Evolutionary conservation across 2,329 filamentous ascomycete genomes (phyloP).

Genomic region (Nakataea oryzae): DNA sequence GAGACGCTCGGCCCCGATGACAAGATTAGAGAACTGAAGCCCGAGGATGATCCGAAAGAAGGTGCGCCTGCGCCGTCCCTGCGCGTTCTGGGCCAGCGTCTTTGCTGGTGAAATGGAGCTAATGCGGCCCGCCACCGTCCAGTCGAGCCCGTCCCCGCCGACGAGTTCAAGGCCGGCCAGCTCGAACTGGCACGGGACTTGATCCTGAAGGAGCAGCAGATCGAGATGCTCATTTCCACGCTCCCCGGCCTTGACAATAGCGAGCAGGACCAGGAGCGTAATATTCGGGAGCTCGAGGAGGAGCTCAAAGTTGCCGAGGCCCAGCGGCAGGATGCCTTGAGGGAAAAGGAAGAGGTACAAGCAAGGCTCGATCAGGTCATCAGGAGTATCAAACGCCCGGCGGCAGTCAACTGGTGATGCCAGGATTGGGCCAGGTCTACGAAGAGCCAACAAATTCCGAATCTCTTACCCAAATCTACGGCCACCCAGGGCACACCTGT

Average conservation of each 20-base stretch:
- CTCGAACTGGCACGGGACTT: conserved; percentile 67
- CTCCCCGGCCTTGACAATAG: conserved; percentile 71
- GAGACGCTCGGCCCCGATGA: conserved; percentile 47
- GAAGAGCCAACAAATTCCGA: neutral
- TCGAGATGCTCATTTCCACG: conserved; percentile 64
- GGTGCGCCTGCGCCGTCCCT: conserved; percentile 20
- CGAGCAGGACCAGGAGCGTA: conserved; percentile 63
- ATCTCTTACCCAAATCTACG: neutral
- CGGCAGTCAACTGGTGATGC: conserved; percentile 12
- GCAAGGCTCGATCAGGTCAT: conserved; percentile 51
- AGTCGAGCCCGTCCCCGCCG: conserved; percentile 52
- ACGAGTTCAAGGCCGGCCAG: conserved; percentile 57
- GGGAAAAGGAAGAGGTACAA: conserved; percentile 52
- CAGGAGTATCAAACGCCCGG: conserved; percentile 47
- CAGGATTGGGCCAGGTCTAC: conserved; percentile 4
- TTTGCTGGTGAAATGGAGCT: neutral
- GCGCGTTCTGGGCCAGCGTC: too few species aligned
- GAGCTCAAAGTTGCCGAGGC: conserved; percentile 53
- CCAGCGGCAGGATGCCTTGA: conserved; percentile 51
- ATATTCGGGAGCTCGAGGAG: conserved; percentile 54
- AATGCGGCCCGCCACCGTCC: neutral
- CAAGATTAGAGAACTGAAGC: conserved; percentile 47
- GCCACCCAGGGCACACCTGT: neutral
- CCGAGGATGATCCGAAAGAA: conserved; percentile 39
- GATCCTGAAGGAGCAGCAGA: conserved; percentile 72